Percentiles rank a stretch among this genome's conserved stretches.
Evolutionary conservation across 225 moss, liverwort and hornwort species (phyloP).

Genomic region (Bryum argenteum): DNA sequence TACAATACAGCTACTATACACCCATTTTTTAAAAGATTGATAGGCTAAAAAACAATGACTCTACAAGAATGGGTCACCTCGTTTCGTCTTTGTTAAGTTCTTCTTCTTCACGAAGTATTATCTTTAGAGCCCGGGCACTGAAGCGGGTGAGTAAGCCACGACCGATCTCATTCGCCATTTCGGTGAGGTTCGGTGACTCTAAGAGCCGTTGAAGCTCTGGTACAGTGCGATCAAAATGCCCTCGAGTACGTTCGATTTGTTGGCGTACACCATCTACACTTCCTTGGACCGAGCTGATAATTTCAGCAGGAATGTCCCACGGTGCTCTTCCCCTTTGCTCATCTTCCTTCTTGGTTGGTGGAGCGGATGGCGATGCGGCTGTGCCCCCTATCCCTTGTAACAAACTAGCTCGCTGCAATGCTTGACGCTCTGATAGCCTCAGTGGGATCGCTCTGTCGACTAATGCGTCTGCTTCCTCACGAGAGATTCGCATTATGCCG

Average conservation of each 20-base stretch:
- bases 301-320: slow-evolving; percentile 61
- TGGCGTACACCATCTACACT: slow-evolving; percentile 55
- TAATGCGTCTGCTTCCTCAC: slow-evolving; percentile 62
- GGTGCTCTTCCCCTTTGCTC: slow-evolving; percentile 52
- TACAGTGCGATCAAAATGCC: slow-evolving; percentile 55
- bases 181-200: slow-evolving; percentile 54
- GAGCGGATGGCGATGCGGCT: slow-evolving; percentile 30
- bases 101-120: slow-evolving; percentile 63
- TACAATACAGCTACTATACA: slow-evolving; percentile 40
- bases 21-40: slow-evolving; percentile 36
- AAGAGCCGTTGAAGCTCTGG: slow-evolving; percentile 62
- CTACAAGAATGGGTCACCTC: slow-evolving; percentile 34
- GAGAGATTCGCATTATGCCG: slow-evolving; percentile 51
- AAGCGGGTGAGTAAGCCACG: slow-evolving; percentile 63
- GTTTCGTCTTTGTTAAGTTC: slow-evolving; percentile 37
- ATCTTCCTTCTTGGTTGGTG: slow-evolving; percentile 34
- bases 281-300: slow-evolving; percentile 50
- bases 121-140: slow-evolving; percentile 62
- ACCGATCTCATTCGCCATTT: slow-evolving; percentile 65
- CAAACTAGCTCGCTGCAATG: slow-evolving; percentile 56
- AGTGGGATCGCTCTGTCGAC: slow-evolving; percentile 63
- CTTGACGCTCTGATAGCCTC: slow-evolving; percentile 52
- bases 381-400: slow-evolving; percentile 54
- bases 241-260: slow-evolving; percentile 50
- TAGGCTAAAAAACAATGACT: slow-evolving; percentile 8